Base-by-base conservation (phyloP, 2,329 filamentous ascomycete species). In the Fusarium tjaetaba region DNA sequence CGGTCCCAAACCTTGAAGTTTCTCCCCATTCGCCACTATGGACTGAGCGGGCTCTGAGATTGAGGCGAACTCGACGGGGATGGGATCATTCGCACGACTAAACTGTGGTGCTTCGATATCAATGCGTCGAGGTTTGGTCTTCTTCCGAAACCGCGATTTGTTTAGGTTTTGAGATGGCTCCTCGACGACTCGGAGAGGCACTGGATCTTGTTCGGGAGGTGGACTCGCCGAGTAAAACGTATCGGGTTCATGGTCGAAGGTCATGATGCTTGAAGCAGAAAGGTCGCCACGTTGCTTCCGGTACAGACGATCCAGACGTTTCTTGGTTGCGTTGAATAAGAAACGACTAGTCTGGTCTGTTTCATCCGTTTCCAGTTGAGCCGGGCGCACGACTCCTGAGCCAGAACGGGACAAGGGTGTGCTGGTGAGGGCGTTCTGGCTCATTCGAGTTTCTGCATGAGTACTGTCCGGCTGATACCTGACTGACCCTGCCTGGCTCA, bases 361-460 rank as follows among this genome's bases (percentile, higher is more conserved):
- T 39, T 85, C 83, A 14, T 84, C 81, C 36, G 82, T 84, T 76
- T 92, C 90, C 15, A 92, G 81, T 70, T 90, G 89, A 10, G 89
- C 90, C 26, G 87, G 88, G 59, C 88, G 81, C 16, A 69, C 61
- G 49, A 65, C 46, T 15, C 72, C 71, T 36, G 77, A 76, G n/a
- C 64, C 51, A 59, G 69, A 63, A 34, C 71, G 70, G 22, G 39
- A 24, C 11, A 72, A 38, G 20, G 45, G 56, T 32, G 55, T 24
- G 28, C 49, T 70, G n/a, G 20, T 32, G 22, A 66, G 68, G 20
- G 58, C 52, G 14, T 34, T 58, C 26, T 56, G 62, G 45, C 46
- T 70, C 6, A 26, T 41, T 36, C 52, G 43, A 28, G 48, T 34
- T 34, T 65, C 42, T 20, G 43, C 26, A 24, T 42, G 30, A 8